These are phyloP conservation scores for Pseudogymnoascus sp. DNA, from an alignment of 2,329 filamentous ascomycete genomes.

Conservation along the genomic window DNA sequence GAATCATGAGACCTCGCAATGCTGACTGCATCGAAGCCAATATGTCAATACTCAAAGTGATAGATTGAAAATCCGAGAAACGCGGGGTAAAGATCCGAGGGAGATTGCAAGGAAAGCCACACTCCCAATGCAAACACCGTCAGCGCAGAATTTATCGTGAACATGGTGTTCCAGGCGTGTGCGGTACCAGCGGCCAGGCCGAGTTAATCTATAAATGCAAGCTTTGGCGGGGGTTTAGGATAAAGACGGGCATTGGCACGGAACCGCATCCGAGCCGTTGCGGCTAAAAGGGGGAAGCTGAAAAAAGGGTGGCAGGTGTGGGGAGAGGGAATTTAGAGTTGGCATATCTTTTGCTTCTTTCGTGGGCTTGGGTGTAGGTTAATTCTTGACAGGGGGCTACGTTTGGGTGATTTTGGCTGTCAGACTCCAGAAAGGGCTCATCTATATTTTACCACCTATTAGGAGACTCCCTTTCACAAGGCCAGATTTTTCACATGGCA, in stretches of 20 bases:
- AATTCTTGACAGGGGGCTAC: neutral
- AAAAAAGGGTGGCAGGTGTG: no score
- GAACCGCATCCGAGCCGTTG: neutral
- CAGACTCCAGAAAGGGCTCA: neutral
- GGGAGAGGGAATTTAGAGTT: neutral
- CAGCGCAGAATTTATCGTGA: neutral
- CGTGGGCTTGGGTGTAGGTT: neutral
- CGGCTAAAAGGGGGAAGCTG: neutral
- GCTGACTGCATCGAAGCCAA: neutral
- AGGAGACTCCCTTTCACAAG: neutral
- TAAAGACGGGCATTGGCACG: neutral
- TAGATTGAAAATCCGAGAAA: neutral
- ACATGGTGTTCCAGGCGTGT: neutral
- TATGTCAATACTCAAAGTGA: neutral
- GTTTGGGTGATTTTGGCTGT: neutral
- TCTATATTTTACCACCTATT: neutral
- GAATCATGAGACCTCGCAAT: neutral
- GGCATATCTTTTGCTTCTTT: neutral
- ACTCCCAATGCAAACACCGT: neutral
- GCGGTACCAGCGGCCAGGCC: neutral
- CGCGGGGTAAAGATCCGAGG: neutral
- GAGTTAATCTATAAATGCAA: slow-evolving; percentile 1
- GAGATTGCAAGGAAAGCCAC: neutral
- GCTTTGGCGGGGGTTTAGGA: neutral
- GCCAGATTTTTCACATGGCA: neutral